These are phyloP conservation scores for Epichloe aotearoae DNA, from an alignment of 2,329 filamentous ascomycete genomes.

Conservation along the genomic window DNA sequence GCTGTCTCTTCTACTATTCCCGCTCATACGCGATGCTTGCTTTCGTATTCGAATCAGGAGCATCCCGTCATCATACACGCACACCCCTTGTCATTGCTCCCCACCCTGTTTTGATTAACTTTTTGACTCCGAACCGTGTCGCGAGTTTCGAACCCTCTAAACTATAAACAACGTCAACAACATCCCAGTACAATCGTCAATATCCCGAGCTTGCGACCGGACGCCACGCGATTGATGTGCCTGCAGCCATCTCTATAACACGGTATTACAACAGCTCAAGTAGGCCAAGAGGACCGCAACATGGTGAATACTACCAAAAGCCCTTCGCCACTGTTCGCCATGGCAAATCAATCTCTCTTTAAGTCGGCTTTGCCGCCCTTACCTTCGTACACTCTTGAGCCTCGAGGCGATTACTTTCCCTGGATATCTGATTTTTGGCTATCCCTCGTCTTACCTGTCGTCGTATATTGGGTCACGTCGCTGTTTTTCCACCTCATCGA, in stretches of 20 bases:
- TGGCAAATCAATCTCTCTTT: constrained; percentile 42
- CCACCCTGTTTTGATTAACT: background rate
- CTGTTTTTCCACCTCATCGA: constrained; percentile 82
- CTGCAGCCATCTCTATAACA: background rate
- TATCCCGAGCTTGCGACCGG: background rate
- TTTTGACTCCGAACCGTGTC: background rate
- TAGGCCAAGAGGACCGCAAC: background rate
- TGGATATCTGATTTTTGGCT: constrained; percentile 74
- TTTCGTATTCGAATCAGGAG: background rate
- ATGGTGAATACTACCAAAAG: constrained; percentile 28
- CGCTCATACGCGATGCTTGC: background rate
- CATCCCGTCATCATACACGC: background rate
- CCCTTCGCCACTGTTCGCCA: constrained; percentile 20
- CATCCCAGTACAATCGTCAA: background rate
- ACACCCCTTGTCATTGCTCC: background rate
- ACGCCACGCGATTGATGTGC: background rate
- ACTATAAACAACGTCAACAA: background rate
- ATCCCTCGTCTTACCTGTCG: constrained; percentile 59
- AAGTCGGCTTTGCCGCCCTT: constrained; percentile 61
- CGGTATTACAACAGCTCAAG: background rate
- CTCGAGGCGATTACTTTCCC: constrained; percentile 58
- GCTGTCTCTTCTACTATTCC: background rate
- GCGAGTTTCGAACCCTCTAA: background rate
- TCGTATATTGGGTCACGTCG: constrained; percentile 82
- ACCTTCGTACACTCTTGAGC: constrained; percentile 62